These are phyloP conservation scores for Phyllosticta citrichinensis DNA, from an alignment of 2,329 filamentous ascomycete species.

Conservation along the genomic window DNA sequence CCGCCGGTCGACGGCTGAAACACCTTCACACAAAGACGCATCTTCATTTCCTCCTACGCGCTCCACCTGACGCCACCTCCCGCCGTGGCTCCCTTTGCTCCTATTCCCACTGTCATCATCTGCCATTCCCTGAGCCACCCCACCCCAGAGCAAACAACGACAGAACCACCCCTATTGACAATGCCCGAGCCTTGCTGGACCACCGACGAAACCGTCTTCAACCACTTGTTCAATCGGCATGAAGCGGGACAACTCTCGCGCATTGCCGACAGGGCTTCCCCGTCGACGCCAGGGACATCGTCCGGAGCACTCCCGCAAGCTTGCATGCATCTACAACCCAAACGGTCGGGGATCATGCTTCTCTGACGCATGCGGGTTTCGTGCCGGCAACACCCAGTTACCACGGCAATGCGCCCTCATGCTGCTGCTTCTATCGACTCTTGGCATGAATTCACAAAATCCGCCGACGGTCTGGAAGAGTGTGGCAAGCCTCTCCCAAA, in stretches of 20 bases:
- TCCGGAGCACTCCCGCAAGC: not conserved
- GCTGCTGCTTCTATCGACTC: not conserved
- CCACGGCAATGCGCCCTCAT: not conserved
- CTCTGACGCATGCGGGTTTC: not conserved
- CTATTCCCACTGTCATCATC: not conserved
- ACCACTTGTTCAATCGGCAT: not conserved
- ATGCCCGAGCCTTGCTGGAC: not conserved
- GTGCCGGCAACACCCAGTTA: not conserved
- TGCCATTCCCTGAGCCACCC: too few species aligned
- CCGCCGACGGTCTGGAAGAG: too few species aligned
- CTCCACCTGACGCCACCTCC: not conserved
- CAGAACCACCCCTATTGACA: too few species aligned
- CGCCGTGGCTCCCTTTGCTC: not conserved
- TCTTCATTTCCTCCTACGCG: not conserved
- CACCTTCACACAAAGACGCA: not conserved
- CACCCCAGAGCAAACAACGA: too few species aligned
- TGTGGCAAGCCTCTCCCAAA: not conserved
- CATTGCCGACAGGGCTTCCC: not conserved
- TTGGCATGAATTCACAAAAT: not conserved
- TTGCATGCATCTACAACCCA: not conserved
- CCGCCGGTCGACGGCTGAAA: not conserved
- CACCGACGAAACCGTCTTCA: not conserved
- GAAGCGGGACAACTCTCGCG: not conserved
- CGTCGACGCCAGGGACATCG: not conserved
- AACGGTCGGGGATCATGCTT: not conserved